Conservation (phyloP, 768 basidiomycete species). For the Kwoniella sp. region DNA sequence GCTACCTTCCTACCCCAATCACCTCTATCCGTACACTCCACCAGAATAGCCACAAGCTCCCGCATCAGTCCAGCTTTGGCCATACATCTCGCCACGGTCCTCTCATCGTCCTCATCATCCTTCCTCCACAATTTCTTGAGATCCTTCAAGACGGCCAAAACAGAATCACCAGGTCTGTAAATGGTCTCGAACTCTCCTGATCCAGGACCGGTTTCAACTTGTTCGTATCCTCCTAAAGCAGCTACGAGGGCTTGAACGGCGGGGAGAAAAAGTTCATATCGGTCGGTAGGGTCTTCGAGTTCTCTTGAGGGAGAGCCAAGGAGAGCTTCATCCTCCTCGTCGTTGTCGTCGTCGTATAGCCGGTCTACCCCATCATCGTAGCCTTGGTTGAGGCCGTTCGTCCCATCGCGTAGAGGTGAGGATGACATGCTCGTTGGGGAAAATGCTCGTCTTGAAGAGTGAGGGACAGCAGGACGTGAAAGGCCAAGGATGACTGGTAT, state of each 20-base stretch:
- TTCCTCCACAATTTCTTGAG: slow-evolving; percentile 93
- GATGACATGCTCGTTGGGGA: too few relatives aligned
- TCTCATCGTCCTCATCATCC: slow-evolving; percentile 95
- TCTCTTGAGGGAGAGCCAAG: background rate
- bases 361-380: slow-evolving; percentile 8
- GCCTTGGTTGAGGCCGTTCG: background rate
- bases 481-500: too few relatives aligned
- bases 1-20: slow-evolving; percentile 55
- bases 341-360: background rate
- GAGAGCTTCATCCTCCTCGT: background rate
- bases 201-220: slow-evolving; percentile 24
- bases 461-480: too few relatives aligned
- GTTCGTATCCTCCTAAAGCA: slow-evolving; percentile 56
- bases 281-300: slow-evolving; percentile 27
- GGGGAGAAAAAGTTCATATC: slow-evolving; percentile 51
- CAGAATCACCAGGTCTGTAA: slow-evolving; percentile 56
- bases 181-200: slow-evolving; percentile 41
- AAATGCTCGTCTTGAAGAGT: too few relatives aligned
- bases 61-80: slow-evolving; percentile 83
- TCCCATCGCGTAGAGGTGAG: background rate
- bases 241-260: slow-evolving; percentile 53
- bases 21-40: slow-evolving; percentile 54
- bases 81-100: slow-evolving; percentile 90
- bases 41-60: slow-evolving; percentile 81
- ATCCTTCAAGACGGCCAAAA: slow-evolving; percentile 67